These are phyloP conservation scores for Sclerotinia borealis DNA, from an alignment of 2,329 filamentous ascomycete species.

Conservation along the genomic window DNA sequence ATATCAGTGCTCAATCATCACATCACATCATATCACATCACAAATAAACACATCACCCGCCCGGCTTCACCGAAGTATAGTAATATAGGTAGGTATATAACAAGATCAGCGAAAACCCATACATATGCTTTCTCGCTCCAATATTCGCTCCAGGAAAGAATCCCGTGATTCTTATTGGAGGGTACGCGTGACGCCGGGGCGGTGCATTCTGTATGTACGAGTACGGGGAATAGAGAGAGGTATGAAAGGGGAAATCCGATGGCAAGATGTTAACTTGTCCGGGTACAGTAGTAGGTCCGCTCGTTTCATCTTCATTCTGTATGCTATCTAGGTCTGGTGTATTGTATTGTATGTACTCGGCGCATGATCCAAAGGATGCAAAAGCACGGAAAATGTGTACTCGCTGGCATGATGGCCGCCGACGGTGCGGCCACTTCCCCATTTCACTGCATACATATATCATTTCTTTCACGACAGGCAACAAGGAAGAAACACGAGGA, in stretches of 20 bases:
- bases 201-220: conserved; percentile 2
- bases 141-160: conserved; percentile 2
- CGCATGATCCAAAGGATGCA: not conserved
- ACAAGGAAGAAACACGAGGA: conserved; percentile 3
- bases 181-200: not conserved
- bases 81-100: not conserved
- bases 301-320: not conserved
- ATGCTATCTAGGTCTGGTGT: not conserved
- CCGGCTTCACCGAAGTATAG: not conserved
- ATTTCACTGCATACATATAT: conserved; percentile 8
- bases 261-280: not conserved
- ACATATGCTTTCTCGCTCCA: not conserved
- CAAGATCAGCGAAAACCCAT: not conserved
- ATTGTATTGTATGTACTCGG: not conserved
- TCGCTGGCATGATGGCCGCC: not conserved
- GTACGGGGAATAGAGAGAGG: not conserved
- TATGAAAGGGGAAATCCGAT: not conserved
- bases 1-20: no score
- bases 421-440: not conserved
- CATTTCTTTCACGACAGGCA: conserved; percentile 1
- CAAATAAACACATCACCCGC: not conserved
- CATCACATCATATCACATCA: no score
- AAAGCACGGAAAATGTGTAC: not conserved
- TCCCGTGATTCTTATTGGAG: conserved; percentile 2
- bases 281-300: not conserved